A percentile compares a stretch with the other conserved stretches of the same genome.
Conservation (phyloP, 192 early-diverging fungal species). For the Linnemannia schmuckeri region DNA sequence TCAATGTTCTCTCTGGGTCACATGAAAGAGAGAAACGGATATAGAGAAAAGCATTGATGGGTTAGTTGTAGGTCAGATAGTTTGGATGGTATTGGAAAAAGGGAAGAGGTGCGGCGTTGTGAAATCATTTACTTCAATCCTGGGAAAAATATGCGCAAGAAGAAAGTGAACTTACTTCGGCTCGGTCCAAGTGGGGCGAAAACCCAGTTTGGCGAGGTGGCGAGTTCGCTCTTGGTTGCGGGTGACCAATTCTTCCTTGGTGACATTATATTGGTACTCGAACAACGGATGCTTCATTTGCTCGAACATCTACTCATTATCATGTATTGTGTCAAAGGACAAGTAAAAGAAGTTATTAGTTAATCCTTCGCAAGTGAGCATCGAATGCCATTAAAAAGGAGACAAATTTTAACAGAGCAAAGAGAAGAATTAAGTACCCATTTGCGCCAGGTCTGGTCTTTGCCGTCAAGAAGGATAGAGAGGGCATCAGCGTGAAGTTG, state of each 20-base stretch:
- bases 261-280: slow-evolving; percentile 28
- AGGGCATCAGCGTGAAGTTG: slow-evolving; percentile 9
- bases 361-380: too few species aligned
- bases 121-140: background rate
- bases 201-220: background rate
- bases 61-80: too few species aligned
- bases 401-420: background rate
- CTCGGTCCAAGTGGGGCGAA: slow-evolving; percentile 11
- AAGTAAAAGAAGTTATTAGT: background rate
- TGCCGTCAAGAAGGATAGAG: slow-evolving; percentile 10
- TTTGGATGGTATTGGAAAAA: background rate
- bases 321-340: background rate
- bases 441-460: slow-evolving; percentile 31
- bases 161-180: background rate
- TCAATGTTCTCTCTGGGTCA: background rate
- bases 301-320: slow-evolving; percentile 2
- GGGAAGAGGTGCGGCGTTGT: background rate
- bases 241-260: slow-evolving; percentile 17
- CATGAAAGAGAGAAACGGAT: background rate
- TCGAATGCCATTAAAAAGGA: background rate
- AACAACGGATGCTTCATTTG: slow-evolving; percentile 24
- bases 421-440: background rate
- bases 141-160: background rate
- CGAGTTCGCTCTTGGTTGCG: slow-evolving; percentile 19
- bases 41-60: too few species aligned